phyloP scores from a whole-genome alignment of 768 basidiomycete genomes.

The Leccinum incarnatum region DNA sequence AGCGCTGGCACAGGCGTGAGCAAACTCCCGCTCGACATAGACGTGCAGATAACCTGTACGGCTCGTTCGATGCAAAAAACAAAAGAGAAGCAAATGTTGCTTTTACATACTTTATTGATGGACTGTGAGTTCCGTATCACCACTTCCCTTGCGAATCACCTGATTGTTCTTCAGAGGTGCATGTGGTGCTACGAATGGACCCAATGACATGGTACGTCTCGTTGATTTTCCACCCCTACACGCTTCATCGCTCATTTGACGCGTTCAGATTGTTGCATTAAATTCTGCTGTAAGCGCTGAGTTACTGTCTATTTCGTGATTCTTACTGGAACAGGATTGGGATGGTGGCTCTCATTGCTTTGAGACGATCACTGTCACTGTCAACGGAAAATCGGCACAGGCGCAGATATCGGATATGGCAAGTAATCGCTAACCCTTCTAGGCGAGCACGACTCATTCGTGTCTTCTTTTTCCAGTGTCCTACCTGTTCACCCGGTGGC shows the following conservation, averaged over 20 bases:
- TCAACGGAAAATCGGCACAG: constrained; percentile 35
- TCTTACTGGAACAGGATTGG: constrained; percentile 35
- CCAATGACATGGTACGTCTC: constrained; percentile 27
- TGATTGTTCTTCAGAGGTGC: constrained; percentile 37
- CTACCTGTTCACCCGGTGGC: constrained; percentile 36
- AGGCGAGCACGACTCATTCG: neutral
- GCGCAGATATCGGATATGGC: constrained; percentile 47
- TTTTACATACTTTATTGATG: constrained; percentile 30
- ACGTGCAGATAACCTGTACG: neutral
- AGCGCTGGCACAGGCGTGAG: constrained; percentile 10
- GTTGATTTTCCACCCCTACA: neutral
- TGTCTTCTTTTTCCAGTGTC: constrained; percentile 32
- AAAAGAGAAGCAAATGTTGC: constrained; percentile 18
- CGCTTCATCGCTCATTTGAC: neutral
- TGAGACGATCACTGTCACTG: constrained; percentile 42
- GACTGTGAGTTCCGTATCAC: constrained; percentile 18
- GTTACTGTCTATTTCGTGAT: neutral
- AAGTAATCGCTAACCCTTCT: constrained; percentile 10
- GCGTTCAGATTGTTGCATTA: constrained; percentile 43
- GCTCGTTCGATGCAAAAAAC: constrained; percentile 1
- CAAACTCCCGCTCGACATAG: constrained; percentile 9
- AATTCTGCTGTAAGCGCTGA: constrained; percentile 34
- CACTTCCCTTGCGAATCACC: neutral
- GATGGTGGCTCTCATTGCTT: constrained; percentile 41
- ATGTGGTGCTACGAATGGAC: constrained; percentile 29